phyloP scores from a whole-genome alignment of 202 grass and related monocot species.

The Setaria viridis region DNA sequence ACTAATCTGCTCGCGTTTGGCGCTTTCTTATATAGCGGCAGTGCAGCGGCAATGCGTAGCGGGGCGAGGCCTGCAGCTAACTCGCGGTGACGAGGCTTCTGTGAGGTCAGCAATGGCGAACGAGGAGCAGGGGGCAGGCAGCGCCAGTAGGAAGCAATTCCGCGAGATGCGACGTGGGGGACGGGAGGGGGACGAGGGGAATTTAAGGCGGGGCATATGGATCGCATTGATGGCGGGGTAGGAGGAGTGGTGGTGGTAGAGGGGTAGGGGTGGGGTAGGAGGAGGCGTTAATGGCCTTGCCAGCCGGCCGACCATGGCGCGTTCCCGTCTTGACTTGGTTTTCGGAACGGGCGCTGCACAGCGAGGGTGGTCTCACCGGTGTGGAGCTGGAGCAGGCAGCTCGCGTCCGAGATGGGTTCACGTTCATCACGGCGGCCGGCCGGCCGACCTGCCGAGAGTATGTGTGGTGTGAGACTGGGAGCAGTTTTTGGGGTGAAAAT shows the following conservation, averaged over 20 bases:
- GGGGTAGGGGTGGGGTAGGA: slow-evolving; percentile 27
- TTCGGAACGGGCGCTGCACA: neutral
- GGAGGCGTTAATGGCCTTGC: slow-evolving; percentile 44
- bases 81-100: neutral
- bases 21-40: neutral
- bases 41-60: neutral
- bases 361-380: too few relatives aligned
- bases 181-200: neutral
- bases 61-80: neutral
- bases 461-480: neutral
- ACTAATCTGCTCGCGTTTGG: neutral
- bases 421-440: neutral
- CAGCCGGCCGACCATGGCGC: slow-evolving; percentile 2
- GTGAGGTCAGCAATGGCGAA: slow-evolving; percentile 38
- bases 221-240: slow-evolving; percentile 47
- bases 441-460: neutral
- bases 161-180: neutral
- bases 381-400: too few relatives aligned
- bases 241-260: slow-evolving; percentile 23
- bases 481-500: neutral
- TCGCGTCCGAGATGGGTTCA: neutral
- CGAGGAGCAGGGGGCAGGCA: neutral
- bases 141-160: neutral
- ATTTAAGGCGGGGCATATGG: slow-evolving; percentile 20
- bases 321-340: slow-evolving; percentile 12